phyloP scores from a whole-genome alignment of 306 rosid species.

The Sicyos baderoa region DNA sequence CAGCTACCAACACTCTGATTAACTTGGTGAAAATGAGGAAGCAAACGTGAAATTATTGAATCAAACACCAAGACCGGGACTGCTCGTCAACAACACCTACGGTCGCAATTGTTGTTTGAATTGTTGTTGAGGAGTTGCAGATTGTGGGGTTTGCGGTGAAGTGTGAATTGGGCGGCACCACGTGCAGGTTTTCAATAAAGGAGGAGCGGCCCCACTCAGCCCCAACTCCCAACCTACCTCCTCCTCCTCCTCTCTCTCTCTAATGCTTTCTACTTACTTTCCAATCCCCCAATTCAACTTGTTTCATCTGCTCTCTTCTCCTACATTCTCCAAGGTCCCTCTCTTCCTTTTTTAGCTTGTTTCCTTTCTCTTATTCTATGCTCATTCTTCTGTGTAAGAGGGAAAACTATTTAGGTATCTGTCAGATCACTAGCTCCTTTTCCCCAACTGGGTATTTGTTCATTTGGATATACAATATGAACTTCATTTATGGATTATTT shows the following conservation, averaged over 20 bases:
- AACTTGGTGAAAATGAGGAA: neutral
- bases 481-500: slow-evolving; percentile 10
- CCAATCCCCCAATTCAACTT: neutral
- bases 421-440: slow-evolving; percentile 3
- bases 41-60: neutral
- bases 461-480: slow-evolving; percentile 9
- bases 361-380: slow-evolving; percentile 19
- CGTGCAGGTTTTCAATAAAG: slow-evolving; percentile 56
- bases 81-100: slow-evolving; percentile 39
- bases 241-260: slow-evolving; percentile 8
- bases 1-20: neutral
- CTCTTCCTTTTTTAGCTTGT: neutral
- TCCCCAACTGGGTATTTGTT: slow-evolving; percentile 17
- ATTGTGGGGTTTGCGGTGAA: slow-evolving; percentile 39
- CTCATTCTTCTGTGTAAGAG: neutral
- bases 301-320: neutral
- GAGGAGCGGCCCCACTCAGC: slow-evolving; percentile 22
- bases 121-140: neutral
- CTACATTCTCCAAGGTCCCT: slow-evolving; percentile 14
- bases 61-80: slow-evolving; percentile 26
- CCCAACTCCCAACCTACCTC: slow-evolving; percentile 58
- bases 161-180: slow-evolving; percentile 49
- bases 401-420: neutral
- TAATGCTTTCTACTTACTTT: neutral
- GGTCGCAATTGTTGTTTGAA: slow-evolving; percentile 14